These are phyloP conservation scores for Byssochlamys sp. DNA, from an alignment of 2,329 filamentous ascomycete genomes.

Conservation along the genomic window DNA sequence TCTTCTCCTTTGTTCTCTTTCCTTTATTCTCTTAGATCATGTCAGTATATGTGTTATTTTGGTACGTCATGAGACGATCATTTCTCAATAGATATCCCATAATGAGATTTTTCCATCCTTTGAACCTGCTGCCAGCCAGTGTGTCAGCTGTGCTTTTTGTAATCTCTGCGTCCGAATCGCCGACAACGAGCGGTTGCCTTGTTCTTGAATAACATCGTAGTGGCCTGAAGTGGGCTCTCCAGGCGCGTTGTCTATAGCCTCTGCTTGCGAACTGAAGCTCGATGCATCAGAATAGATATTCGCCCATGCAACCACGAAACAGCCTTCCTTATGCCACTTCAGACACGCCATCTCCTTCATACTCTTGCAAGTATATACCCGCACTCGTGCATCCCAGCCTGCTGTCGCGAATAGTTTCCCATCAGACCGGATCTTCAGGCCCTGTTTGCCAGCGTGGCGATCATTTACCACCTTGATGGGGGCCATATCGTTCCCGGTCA, in stretches of 20 bases:
- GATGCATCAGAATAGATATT: slow-evolving; percentile 26
- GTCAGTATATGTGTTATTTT: slow-evolving; percentile 7
- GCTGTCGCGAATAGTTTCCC: slow-evolving; percentile 77
- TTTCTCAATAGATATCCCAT: slow-evolving; percentile 75
- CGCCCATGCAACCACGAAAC: slow-evolving; percentile 70
- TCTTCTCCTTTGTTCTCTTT: slow-evolving; percentile 9
- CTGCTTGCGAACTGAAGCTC: slow-evolving; percentile 3
- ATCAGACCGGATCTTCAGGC: slow-evolving; percentile 66
- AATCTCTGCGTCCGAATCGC: slow-evolving; percentile 56
- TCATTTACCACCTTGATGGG: slow-evolving; percentile 60
- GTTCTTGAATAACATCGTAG: neutral
- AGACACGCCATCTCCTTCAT: slow-evolving; percentile 82
- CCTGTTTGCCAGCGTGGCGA: slow-evolving; percentile 83
- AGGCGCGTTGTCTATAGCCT: neutral
- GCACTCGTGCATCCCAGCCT: slow-evolving; percentile 76
- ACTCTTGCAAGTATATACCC: slow-evolving; percentile 71
- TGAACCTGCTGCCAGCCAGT: slow-evolving; percentile 82
- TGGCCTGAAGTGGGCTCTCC: neutral
- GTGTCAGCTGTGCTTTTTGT: slow-evolving; percentile 56
- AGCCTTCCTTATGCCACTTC: slow-evolving; percentile 87
- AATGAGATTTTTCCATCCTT: slow-evolving; percentile 93
- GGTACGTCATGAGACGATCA: slow-evolving; percentile 3
- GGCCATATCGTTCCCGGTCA: slow-evolving; percentile 15
- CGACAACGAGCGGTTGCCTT: slow-evolving; percentile 19
- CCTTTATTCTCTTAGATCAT: slow-evolving; percentile 11